Evolutionary conservation across 2,329 filamentous ascomycete species (phyloP).

Genomic region (Calonectria fujianensis): DNA sequence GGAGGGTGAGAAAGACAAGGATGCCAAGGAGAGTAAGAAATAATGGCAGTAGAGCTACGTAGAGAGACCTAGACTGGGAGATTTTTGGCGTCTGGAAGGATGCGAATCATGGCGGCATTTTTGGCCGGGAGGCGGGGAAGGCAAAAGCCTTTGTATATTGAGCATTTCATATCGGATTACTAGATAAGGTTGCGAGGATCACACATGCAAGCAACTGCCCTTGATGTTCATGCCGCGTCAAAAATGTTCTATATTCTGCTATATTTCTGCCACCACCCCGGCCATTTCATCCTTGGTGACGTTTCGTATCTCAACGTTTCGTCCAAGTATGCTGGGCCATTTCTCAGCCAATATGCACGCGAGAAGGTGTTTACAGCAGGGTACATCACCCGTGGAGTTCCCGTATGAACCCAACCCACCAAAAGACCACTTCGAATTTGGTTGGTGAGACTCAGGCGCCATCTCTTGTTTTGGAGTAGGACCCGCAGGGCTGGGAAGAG

Average conservation of each 20-base stretch:
- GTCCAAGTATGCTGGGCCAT: conserved; percentile 75
- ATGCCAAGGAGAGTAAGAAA: conserved; percentile 67
- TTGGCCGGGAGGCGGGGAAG: conserved; percentile 44
- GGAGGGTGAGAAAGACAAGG: conserved; percentile 75
- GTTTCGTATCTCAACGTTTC: conserved; percentile 71
- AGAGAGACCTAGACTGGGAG: conserved; percentile 47
- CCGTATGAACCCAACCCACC: conserved; percentile 67
- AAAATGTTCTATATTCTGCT: conserved; percentile 19
- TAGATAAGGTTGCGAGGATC: conserved; percentile 51
- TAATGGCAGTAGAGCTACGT: conserved; percentile 32
- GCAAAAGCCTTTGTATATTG: conserved; percentile 57
- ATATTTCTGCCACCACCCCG: conserved; percentile 75
- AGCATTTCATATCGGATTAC: conserved; percentile 54
- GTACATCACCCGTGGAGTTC: conserved; percentile 60
- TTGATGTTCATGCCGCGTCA: conserved; percentile 22
- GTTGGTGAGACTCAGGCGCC: background rate
- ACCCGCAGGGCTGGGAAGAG: conserved; percentile 69
- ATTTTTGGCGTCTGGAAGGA: conserved; percentile 52
- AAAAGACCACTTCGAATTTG: conserved; percentile 62
- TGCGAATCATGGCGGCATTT: conserved; percentile 45
- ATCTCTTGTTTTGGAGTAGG: conserved; percentile 18
- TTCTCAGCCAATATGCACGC: conserved; percentile 85
- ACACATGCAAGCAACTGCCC: conserved; percentile 46
- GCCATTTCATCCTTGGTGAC: conserved; percentile 81
- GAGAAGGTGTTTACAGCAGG: conserved; percentile 91